These are phyloP conservation scores for Vigna hirtella DNA, from an alignment of 306 rosid species.

Conservation along the genomic window DNA sequence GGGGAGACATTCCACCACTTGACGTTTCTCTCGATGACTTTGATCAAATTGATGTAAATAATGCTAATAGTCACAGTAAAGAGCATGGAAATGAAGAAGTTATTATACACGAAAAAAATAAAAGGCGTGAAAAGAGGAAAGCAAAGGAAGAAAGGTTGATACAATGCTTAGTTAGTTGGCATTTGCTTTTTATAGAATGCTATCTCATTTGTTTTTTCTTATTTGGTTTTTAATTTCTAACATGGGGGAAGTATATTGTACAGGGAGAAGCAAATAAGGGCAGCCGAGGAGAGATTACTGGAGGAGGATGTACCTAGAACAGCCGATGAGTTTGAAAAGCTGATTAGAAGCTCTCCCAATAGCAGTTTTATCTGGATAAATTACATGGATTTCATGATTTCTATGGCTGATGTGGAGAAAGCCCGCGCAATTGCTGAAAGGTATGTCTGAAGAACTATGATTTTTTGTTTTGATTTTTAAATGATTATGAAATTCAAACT, in stretches of 20 bases:
- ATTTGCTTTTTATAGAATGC: conserved; percentile 21
- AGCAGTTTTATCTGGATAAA: conserved; percentile 91
- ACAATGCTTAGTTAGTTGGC: conserved; percentile 24
- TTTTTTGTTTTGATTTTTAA: conserved; percentile 16
- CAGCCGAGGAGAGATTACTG: conserved; percentile 86
- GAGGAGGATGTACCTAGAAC: conserved; percentile 84
- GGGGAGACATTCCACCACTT: conserved; percentile 84
- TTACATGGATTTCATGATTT: conserved; percentile 82
- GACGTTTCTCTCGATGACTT: conserved; percentile 84
- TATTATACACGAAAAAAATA: conserved; percentile 59
- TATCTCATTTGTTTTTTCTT: not conserved
- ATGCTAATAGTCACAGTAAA: conserved; percentile 48
- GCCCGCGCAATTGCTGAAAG: conserved; percentile 95
- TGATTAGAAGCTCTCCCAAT: conserved; percentile 87
- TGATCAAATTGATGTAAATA: conserved; percentile 51
- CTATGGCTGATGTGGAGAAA: conserved; percentile 80
- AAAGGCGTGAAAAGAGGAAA: conserved; percentile 67
- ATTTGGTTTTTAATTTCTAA: not conserved
- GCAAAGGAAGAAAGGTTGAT: conserved; percentile 77
- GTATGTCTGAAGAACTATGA: conserved; percentile 45
- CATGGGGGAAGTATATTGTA: conserved; percentile 24
- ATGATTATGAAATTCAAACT: conserved; percentile 1
- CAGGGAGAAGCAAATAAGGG: conserved; percentile 81
- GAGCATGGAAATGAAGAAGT: conserved; percentile 50
- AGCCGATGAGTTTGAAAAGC: conserved; percentile 91